Base-by-base conservation (phyloP, 768 basidiomycete genomes). In the Daedalea quercina region DNA sequence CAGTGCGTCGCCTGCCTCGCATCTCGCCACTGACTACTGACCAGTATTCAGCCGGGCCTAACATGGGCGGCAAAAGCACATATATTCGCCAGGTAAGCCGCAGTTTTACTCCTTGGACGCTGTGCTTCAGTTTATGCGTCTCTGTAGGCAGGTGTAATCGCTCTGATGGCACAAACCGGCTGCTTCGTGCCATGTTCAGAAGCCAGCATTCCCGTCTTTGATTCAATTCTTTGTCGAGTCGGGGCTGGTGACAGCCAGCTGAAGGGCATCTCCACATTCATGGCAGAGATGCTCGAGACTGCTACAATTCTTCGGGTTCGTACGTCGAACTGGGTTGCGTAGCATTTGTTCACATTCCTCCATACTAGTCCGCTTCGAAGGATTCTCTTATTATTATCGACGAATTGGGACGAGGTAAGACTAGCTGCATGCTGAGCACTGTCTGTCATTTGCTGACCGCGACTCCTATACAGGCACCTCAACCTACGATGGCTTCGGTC, bases 281-380 rank as follows among this genome's bases (percentile, higher is more conserved):
- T 98, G 95, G 94, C 94, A 1, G 96, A 99, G 69, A 98, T 98
- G 96, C 77, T 99, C 25, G 96, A 99, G 68, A 98, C 94, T 0
- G 94, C 96, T 0, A 91, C 90, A 0, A 98, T 98, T 61, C 77
- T 99, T 41, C 79, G 87, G 61, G 92, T 91, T 34, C 25, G 82
- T 62, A 28, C 40, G 12, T 34, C 25, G 37, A 15, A 9, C 15
- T 26, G 24, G 33, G 12, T 41, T 13, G 22, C 44, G 7, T n/a
- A 3, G 20, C 42, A 22, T 47, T 47, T n/a, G 19, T 31, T 55
- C 12, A 56, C 6, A 23, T 13, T 25, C 34, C 17, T n/a, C 28
- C 28, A 31, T 31, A 15, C 25, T 55, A 96, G 93, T 87, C 90
- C 25, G 94, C 96, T 0, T 90, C 91, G 0, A 85, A 84, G 60